phyloP scores from a whole-genome alignment of 2,329 filamentous ascomycete species.

The Colletotrichum godetiae region DNA sequence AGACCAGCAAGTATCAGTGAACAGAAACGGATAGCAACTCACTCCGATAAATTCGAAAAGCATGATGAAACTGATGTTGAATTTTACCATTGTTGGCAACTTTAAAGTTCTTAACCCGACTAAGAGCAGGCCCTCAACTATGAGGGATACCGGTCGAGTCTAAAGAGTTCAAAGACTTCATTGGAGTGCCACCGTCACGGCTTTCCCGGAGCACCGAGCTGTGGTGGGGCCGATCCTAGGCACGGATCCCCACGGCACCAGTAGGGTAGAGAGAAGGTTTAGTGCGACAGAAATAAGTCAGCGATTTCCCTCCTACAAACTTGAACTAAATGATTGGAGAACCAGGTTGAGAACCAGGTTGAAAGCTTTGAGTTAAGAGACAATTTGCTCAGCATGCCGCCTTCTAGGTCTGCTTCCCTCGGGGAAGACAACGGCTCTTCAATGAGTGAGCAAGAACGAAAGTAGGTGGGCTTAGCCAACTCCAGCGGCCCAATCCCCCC shows the following conservation, averaged over 20 bases:
- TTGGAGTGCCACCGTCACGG: not conserved
- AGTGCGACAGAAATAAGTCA: not conserved
- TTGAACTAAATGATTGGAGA: not conserved
- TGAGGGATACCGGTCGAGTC: not conserved
- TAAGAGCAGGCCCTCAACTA: not conserved
- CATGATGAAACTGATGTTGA: no score
- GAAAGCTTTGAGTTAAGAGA: not conserved
- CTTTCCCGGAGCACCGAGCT: not conserved
- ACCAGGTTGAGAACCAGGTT: not conserved
- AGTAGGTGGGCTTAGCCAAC: not conserved
- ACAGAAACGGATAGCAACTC: not conserved
- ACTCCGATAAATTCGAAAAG: no score
- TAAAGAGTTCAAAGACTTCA: not conserved
- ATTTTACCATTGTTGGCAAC: no score
- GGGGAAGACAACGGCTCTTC: not conserved
- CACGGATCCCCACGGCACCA: not conserved
- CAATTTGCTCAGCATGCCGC: not conserved
- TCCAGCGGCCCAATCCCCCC: not conserved
- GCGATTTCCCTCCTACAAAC: not conserved
- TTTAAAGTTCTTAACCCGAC: no score
- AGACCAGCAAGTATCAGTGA: no score
- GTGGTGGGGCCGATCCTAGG: not conserved
- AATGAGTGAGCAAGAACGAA: conserved; percentile 21
- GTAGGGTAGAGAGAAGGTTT: not conserved
- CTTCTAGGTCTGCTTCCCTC: not conserved